phyloP scores from a whole-genome alignment of 148 eudicot genomes.

The Rhododendron kiyosumense region DNA sequence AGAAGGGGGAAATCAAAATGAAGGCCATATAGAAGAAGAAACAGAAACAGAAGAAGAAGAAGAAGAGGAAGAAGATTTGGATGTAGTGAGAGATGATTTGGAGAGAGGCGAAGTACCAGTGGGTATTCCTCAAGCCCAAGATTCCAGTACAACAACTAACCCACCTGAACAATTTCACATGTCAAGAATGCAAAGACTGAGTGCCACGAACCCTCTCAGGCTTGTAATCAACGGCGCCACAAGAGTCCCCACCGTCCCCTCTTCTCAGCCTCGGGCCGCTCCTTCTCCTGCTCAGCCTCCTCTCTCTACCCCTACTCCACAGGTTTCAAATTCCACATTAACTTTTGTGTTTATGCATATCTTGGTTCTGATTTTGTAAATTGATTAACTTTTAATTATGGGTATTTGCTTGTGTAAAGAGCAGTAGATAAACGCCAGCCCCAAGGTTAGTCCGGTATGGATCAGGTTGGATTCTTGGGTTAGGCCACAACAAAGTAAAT shows the following conservation, averaged over 20 bases:
- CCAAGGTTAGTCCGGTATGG: no score
- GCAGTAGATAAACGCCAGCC: no score
- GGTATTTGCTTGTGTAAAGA: neutral
- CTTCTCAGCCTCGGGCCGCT: slow-evolving; percentile 13
- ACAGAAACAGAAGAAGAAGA: neutral
- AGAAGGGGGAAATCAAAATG: neutral
- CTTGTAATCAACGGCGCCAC: slow-evolving; percentile 46
- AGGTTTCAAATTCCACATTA: slow-evolving; percentile 18
- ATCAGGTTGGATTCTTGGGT: neutral
- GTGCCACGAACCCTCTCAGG: slow-evolving; percentile 76
- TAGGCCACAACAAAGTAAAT: no score
- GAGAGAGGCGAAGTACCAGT: slow-evolving; percentile 31
- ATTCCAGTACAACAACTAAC: neutral
- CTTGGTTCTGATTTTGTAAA: neutral
- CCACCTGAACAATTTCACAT: slow-evolving; percentile 33
- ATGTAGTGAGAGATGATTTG: slow-evolving; percentile 14
- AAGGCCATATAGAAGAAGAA: neutral
- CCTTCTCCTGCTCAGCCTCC: slow-evolving; percentile 27
- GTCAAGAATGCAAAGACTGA: slow-evolving; percentile 66
- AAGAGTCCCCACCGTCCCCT: slow-evolving; percentile 32
- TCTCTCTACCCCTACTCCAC: slow-evolving; percentile 48
- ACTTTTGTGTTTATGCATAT: neutral
- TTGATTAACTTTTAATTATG: neutral
- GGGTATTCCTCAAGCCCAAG: slow-evolving; percentile 11
- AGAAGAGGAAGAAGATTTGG: neutral